Base-by-base conservation (phyloP, 1,139 yeast genomes). In the Suhomyces chickasaworum region DNA sequence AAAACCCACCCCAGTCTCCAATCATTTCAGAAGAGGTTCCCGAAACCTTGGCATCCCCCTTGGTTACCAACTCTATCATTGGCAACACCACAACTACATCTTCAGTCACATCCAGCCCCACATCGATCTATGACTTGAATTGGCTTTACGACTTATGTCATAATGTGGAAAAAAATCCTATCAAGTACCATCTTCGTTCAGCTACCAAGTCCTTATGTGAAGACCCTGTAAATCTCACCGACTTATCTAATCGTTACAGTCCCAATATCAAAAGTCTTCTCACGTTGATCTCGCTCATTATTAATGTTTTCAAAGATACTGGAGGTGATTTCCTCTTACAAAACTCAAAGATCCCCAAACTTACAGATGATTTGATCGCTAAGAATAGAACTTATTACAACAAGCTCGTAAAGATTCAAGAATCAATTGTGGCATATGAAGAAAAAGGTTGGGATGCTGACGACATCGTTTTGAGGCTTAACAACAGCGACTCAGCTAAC, bases 161-260 rank as follows among this genome's bases (percentile, higher is more conserved):
- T 39, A 71, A 73, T 35, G 78, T 80, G 25, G 81, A 78, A 52
- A 53, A 51, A 13, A 68, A 79, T 52, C 84, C 84, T 1, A 64
- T 77, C 27, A 68, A 66, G 47, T 80, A 75, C 52, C 84, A 80
- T 48, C 64, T 79, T 22, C 61, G 84, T 30, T 68, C 82, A 0
- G 53, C 64, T 2, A 61, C 74, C 5, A 72, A 75, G 48, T 60
- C 60, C 15, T 59, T 79, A 38, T 70, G 77, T 12, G 58, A 49
- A 1, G 59, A 65, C 17, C 74, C 78, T 2, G 66, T 69, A 9
- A 65, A 72, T 37, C 63, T 72, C 49, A 53, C 60, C n/a, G 75
- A 75, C 21, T 62, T 78, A 33, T 59, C 68, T 12, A 62, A 61
- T 38, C 53, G 56, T 22, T 55, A 66, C 48, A 49, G 57, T 4